Conservation (phyloP, 495 filamentous ascomycete species). For the Tuber aestivum region DNA sequence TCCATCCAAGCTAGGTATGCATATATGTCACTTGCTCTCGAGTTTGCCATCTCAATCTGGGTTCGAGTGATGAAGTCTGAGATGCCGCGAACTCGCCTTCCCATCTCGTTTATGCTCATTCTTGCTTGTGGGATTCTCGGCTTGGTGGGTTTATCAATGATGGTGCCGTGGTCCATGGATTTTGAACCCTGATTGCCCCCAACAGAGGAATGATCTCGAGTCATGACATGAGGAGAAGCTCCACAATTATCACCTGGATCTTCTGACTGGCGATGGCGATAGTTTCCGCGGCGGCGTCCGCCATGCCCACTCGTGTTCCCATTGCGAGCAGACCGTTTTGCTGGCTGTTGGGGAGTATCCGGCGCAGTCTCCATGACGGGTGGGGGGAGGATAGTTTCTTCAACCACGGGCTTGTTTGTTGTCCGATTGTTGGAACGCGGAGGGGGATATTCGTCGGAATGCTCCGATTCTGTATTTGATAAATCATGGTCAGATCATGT, state of each 20-base stretch:
- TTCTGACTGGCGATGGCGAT: conserved; percentile 43
- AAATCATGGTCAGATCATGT: conserved; percentile 18
- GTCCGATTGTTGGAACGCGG: conserved; percentile 35
- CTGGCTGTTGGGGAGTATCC: conserved; percentile 41
- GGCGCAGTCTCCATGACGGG: conserved; percentile 25
- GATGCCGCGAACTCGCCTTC: conserved; percentile 72
- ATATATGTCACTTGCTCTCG: conserved; percentile 40
- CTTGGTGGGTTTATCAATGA: conserved; percentile 42
- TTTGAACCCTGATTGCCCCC: conserved; percentile 36
- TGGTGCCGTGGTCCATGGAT: conserved; percentile 29
- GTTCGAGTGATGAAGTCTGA: conserved; percentile 85
- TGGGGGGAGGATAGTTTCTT: conserved; percentile 28
- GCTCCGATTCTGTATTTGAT: conserved; percentile 38
- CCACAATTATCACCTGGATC: conserved; percentile 44
- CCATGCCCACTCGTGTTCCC: conserved; percentile 49
- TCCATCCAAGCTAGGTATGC: conserved; percentile 43
- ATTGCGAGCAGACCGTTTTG: conserved; percentile 42
- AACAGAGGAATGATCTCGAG: conserved; percentile 38
- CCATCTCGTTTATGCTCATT: conserved; percentile 87
- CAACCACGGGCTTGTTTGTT: conserved; percentile 24
- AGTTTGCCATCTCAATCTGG: conserved; percentile 74
- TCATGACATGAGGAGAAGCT: conserved; percentile 43
- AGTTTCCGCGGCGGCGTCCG: conserved; percentile 39
- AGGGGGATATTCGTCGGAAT: conserved; percentile 43
- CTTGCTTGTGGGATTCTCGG: conserved; percentile 47